A percentile compares a stretch with the other conserved stretches of the same genome.
Conservation (phyloP, 2,329 filamentous ascomycete species). For the Blumeriella jaapii region DNA sequence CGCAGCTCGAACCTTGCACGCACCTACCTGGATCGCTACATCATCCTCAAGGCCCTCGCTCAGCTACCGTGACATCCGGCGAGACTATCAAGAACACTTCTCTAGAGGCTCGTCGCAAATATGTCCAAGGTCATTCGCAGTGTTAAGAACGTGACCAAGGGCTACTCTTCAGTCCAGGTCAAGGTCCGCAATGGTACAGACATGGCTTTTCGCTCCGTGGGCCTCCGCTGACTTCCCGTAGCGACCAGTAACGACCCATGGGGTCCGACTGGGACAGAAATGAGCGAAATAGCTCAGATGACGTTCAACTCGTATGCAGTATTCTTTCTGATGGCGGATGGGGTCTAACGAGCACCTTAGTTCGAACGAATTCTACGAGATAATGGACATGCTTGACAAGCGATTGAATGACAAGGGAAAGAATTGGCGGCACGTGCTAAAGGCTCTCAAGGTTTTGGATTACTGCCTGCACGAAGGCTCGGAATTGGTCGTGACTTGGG, state of each 20-base stretch:
- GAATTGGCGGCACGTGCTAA: constrained; percentile 97
- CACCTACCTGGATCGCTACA: background rate
- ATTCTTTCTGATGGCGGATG: background rate
- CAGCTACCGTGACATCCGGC: constrained; percentile 2
- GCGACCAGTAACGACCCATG: constrained; percentile 98
- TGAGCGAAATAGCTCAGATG: constrained; percentile 96
- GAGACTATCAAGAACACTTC: background rate
- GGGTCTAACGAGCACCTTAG: constrained; percentile 28
- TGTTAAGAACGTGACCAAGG: constrained; percentile 99
- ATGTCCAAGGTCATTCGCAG: constrained; percentile 98
- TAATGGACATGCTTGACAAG: constrained; percentile 99
- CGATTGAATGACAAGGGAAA: constrained; percentile 98
- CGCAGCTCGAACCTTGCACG: too few species aligned
- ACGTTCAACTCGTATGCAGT: constrained; percentile 85
- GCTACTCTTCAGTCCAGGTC: constrained; percentile 91
- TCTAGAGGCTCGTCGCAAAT: constrained; percentile 24
- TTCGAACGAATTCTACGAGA: constrained; percentile 96
- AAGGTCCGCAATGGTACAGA: constrained; percentile 91
- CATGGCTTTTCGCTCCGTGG: constrained; percentile 13
- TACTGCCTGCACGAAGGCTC: constrained; percentile 97
- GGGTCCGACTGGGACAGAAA: constrained; percentile 95
- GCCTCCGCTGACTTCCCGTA: constrained; percentile 33
- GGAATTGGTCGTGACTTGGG: constrained; percentile 94
- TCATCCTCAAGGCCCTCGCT: constrained; percentile 2
- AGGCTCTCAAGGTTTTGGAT: constrained; percentile 93